A percentile compares a stretch with the other conserved stretches of the same genome.
Evolutionary conservation across 768 basidiomycete genomes (phyloP).

Genomic region (Kwoniella dendrophila): DNA sequence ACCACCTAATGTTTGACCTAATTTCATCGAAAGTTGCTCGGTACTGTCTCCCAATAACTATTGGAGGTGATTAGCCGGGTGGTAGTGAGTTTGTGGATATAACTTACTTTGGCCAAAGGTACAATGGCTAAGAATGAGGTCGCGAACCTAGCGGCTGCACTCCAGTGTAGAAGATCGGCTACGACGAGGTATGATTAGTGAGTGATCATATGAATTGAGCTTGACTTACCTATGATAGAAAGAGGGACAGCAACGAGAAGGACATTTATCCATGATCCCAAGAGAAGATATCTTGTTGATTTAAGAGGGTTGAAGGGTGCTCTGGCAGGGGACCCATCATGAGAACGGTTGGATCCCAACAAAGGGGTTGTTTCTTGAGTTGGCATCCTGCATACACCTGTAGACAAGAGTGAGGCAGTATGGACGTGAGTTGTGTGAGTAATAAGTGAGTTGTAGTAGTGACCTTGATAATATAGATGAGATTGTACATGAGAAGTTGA

Average conservation of each 20-base stretch:
- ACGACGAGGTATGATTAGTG: background rate
- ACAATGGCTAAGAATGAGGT: slow-evolving; percentile 80
- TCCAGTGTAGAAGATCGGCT: slow-evolving; percentile 52
- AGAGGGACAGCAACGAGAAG: slow-evolving; percentile 80
- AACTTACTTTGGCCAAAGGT: slow-evolving; percentile 77
- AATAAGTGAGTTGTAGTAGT: no score
- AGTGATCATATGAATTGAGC: background rate
- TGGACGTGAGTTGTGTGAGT: no score
- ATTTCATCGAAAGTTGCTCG: slow-evolving; percentile 59
- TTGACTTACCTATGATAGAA: slow-evolving; percentile 64
- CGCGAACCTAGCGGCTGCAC: slow-evolving; percentile 62
- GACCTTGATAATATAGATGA: no score
- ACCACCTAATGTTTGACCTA: slow-evolving; percentile 84
- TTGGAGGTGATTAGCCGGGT: background rate
- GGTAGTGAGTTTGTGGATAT: background rate
- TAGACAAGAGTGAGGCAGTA: background rate
- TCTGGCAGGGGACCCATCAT: background rate
- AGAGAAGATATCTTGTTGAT: slow-evolving; percentile 54
- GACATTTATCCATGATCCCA: slow-evolving; percentile 67
- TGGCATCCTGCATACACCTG: slow-evolving; percentile 29
- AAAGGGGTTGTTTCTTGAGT: slow-evolving; percentile 26
- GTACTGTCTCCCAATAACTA: slow-evolving; percentile 54
- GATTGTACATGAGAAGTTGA: no score
- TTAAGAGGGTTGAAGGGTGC: slow-evolving; percentile 35
- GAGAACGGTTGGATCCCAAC: slow-evolving; percentile 8